Base-by-base conservation (phyloP, 805 yeast species). In the Kluyveromyces lactis region DNA sequence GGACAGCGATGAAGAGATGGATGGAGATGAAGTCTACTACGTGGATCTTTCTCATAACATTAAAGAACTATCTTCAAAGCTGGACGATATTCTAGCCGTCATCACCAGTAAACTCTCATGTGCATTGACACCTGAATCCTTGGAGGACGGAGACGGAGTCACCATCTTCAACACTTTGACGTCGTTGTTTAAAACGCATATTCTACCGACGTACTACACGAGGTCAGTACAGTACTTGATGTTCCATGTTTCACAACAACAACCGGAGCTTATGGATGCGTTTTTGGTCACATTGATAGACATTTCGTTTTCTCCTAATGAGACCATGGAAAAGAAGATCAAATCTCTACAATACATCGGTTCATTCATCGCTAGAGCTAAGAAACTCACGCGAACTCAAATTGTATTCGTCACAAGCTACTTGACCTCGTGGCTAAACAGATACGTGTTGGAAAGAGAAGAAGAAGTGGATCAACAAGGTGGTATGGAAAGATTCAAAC, bases 261-360 rank as follows among this genome's bases (percentile, higher is more conserved):
- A 84, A 52, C 77, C 81, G 4, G 94, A 85, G 52, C 68, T 90
- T 42, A 75, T 85, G 55, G 97, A 90, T 50, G 81, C 95, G 10
- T 90, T 77, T 56, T 62, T 90, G 49, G 94, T 84, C 2, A 68
- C 83, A 30, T 67, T 92, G 48, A 78, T 90, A 32, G 97, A 90
- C 54, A 74, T 82, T 29, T 86, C 95, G 2, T 81, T 92, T 57
- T 74, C 79, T 38, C 72, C 79, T 8, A 66, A 68, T 32, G 87
- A 83, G 56, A 72, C 77, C 18, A 64, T 78, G 27, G 90, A 85
- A 40, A 81, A 78, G 47, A 74, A 95, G 49, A 77, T 86, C 48
- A 89, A 89, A 65, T 83, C 96, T 2, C 73, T 89, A 73, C 97
- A 92, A 61, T 90, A 92, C 57, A 71, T 90, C 40, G 80, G 95